phyloP scores from a whole-genome alignment of 306 rosid genomes.

The Pueraria montana region DNA sequence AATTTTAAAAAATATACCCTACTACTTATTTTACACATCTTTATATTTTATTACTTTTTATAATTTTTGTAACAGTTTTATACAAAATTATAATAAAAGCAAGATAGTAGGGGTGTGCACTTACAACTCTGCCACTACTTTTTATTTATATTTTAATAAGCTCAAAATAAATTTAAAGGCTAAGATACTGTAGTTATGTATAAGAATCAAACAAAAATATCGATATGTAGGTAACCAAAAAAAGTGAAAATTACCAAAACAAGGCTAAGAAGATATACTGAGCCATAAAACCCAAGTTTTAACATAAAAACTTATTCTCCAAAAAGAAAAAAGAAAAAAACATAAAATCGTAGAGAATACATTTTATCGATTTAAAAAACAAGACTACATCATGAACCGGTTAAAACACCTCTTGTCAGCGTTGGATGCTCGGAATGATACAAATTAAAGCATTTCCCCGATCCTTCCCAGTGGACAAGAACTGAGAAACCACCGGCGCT shows the following conservation, averaged over 20 bases:
- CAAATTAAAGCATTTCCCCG: not conserved
- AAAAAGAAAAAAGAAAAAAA: no score
- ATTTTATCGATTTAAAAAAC: not conserved
- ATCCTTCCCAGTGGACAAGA: slow-evolving; percentile 10
- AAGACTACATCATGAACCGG: not conserved
- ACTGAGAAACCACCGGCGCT: slow-evolving; percentile 3
- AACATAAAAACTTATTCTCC: no score
- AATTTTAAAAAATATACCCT: not conserved
- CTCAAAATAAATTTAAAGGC: not conserved
- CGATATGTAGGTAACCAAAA: no score
- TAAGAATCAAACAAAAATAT: not conserved
- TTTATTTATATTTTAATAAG: not conserved
- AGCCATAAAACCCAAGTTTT: no score
- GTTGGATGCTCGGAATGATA: not conserved
- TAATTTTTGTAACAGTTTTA: not conserved
- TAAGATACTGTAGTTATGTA: not conserved
- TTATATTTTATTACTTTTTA: not conserved
- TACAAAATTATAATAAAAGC: not conserved
- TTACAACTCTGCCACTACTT: not conserved
- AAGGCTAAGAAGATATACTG: no score
- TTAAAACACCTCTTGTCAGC: not conserved
- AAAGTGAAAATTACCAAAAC: no score
- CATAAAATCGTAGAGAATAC: no score
- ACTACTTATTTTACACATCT: not conserved
- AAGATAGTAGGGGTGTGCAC: no score